Conservation (phyloP, 2,329 filamentous ascomycete genomes). For the Nigrograna mackinnonii region DNA sequence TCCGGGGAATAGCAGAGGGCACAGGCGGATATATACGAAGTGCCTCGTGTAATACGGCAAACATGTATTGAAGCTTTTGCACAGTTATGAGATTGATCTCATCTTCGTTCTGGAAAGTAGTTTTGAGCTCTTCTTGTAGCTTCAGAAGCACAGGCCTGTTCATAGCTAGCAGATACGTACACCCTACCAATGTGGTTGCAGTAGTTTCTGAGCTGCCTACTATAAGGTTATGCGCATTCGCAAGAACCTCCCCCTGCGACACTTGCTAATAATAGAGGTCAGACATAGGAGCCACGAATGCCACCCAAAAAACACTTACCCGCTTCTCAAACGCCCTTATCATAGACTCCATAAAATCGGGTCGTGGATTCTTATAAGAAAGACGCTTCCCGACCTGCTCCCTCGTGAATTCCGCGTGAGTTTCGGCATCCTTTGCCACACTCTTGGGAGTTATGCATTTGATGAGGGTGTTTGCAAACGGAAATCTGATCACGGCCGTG, state of each 20-base stretch:
- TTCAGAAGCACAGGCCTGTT: not conserved
- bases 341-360: slow-evolving; percentile 23
- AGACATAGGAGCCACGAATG: too few relatives aligned
- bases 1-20: not conserved
- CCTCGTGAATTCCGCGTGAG: slow-evolving; percentile 25
- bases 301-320: too few relatives aligned
- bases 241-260: too few relatives aligned
- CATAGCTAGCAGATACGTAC: not conserved
- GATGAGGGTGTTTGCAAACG: slow-evolving; percentile 23
- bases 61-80: not conserved
- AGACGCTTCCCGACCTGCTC: slow-evolving; percentile 18
- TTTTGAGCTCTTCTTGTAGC: not conserved
- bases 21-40: not conserved
- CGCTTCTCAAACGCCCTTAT: too few relatives aligned
- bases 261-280: too few relatives aligned
- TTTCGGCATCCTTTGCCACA: slow-evolving; percentile 21
- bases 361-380: slow-evolving; percentile 31
- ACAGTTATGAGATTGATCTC: not conserved
- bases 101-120: not conserved
- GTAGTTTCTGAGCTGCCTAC: not conserved
- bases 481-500: slow-evolving; percentile 25
- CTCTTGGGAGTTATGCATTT: slow-evolving; percentile 25
- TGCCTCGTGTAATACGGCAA: not conserved
- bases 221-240: too few relatives aligned
- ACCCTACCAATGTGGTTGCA: not conserved